Base-by-base conservation (phyloP, 257 asterid genomes). In the Gentiana macrophylla region DNA sequence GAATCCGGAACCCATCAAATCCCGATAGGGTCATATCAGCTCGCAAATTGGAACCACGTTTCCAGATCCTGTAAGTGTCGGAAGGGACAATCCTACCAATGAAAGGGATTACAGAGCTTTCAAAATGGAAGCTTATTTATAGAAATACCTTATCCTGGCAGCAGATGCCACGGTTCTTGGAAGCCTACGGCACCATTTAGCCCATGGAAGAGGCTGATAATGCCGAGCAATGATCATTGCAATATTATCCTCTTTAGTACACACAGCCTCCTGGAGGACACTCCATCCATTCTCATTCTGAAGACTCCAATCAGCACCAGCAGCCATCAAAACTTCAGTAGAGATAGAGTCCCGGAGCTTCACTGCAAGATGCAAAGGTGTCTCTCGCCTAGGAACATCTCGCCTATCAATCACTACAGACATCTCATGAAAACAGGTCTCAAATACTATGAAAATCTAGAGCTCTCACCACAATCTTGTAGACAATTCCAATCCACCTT, bases 11-110 rank as follows among this genome's bases (percentile, higher is more conserved):
- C 56, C 99, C 99, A 70, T 92, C 99, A 68, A 92, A 92, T 47
- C 99, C 99, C 1, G 97, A 95, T 59, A 92, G 94, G 57, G 99
- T 92, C 99, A 92, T 92, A 77, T 92, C 99, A 45, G 99, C 99
- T 41, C 99, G 93, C 61, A 92, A 94, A 75, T 92, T 92, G 41
- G 99, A 84, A 33, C 99, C 97, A 49, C 94, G 89, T 69, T 92
- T 92, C 99, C 99, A 92, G 60, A 92, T 92, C 58, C 93, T 71
- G 51, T 92, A 92, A 47, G 99, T 92, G 65, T 92, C 99, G 1
- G 99, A 92, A 12, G 99, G 99, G 62, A 97, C 99, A 67, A 92
- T 81, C 72, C 99, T 79, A 62, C 97, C 94, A 68, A 92, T 83
- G 69, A 92, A 92, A 1, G 99, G 99, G 65, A 92, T 88, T 55